Base-by-base conservation (phyloP, 805 yeast genomes). In the Yamadazyma tumulicola region DNA sequence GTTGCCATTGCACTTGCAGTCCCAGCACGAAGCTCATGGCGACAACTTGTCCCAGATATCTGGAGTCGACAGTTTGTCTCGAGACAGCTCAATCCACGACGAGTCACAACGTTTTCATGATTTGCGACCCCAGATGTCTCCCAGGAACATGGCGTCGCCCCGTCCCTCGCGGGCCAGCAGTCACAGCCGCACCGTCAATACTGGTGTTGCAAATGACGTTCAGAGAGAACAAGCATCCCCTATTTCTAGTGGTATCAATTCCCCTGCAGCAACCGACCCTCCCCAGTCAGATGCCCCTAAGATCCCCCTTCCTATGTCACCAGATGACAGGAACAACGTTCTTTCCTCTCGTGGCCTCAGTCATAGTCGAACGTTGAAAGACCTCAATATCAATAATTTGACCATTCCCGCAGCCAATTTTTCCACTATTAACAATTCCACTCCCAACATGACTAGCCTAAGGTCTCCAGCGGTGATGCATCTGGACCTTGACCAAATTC, bases 1-100 rank as follows among this genome's bases (percentile, higher is more conserved):
- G 39, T 42, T 61, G 20, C 67, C 66, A 6, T 49, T 55, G 5
- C 44, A 60, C 3, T 37, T 57, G 22, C 59, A 57, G 32, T 49
- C 43, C 6, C 43, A 39, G 29, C 24, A 26, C 5, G 13, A 33
- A 9, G 32, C 28, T 2, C 26, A 25, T 14, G 35, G 25, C 8
- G 19, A 16, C 5, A 17, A 7, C 19, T 19, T 22, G 5, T 24
- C 27, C 6, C 27, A 24, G 14, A 8, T 16, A 7, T 12, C 11
- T n/a, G 18, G 10, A 6, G 7, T 8, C n/a, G 31, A 17, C 7
- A 28, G 16, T 13, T 12, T 15, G 6, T 19, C 29, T 7, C 14
- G 19, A 8, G 8, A 10, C 13, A 24, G 6, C 13, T 24, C 27
- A 7, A 11, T 24, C 13, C 15, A 26, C 17, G 29, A 26, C 8